Base-by-base conservation (phyloP, 2,329 filamentous ascomycete species). In the Didymella exigua region DNA sequence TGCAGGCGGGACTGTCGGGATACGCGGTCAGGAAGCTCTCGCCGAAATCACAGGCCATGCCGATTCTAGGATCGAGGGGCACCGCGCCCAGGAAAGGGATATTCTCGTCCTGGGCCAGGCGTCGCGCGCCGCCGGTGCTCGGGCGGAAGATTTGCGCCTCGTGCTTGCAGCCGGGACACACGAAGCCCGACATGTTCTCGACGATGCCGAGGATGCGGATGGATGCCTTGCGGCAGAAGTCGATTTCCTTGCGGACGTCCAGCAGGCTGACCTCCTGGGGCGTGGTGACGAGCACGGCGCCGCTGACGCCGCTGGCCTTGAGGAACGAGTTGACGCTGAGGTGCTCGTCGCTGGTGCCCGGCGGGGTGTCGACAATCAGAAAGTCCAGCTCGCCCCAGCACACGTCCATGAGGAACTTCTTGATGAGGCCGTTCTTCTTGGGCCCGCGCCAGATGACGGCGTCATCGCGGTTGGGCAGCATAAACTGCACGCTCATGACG, bases 381-480 rank as follows among this genome's bases (percentile, higher is more conserved):
- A 93, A 96, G 71, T 99, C 95, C 75, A 98, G 80, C 57, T 96
- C 90, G 9, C 95, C 95, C 95, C 96, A 99, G 72, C 96, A 91
- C 6, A 99, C 95, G 70, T 99, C 96, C 79, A 96, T 97, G 46
- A 99, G 78, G 67, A 99, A 99, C 75, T 96, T 90, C 80, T 99
- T 99, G 72, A 99, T 98, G 53, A 99, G 78, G 0, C 95, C 95
- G 69, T 98, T 99, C 84, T 99, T 99, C 84, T 99, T 99, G 2
- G 95, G 89, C 0, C 95, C 95, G 45, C 95, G 85, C 95, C 95
- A 99, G 63, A 99, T 99, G 34, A 99, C 88, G 3, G 95, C 95
- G 71, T 96, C 93, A 75, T 99, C 93, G 41, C 90, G 84, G 68
- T 91, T 91, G 0, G 95, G 95, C 40, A 99, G 81, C 91, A 99